Evolutionary conservation across 139 green algal species (phyloP).

Genomic region (Chlorella sp.): DNA sequence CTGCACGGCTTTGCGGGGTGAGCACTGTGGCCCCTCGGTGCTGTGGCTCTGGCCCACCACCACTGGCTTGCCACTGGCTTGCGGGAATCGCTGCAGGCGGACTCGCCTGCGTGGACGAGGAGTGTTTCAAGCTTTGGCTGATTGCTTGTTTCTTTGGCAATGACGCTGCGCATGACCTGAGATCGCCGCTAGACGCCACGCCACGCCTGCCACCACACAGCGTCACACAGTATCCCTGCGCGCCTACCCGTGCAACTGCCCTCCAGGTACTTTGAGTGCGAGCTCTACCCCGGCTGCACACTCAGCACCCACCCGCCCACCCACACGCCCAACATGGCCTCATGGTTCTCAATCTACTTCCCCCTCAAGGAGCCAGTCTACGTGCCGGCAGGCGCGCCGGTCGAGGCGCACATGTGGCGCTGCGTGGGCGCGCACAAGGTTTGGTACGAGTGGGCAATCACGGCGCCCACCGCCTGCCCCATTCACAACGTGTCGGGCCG

Average conservation of each 20-base stretch:
- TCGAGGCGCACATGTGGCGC: constrained; percentile 86
- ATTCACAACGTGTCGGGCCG: constrained; percentile 80
- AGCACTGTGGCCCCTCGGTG: too few species aligned
- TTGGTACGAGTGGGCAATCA: constrained; percentile 90
- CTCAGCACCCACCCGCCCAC: constrained; percentile 86
- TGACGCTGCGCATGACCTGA: too few species aligned
- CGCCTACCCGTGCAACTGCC: too few species aligned
- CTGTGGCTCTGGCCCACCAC: too few species aligned
- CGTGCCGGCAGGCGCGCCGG: constrained; percentile 38
- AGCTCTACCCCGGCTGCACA: constrained; percentile 81
- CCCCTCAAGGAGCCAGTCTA: constrained; percentile 75
- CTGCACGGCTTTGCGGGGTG: constrained; percentile 87
- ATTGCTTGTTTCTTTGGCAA: background rate
- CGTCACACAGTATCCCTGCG: background rate
- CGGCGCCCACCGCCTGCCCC: constrained; percentile 19
- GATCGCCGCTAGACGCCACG: too few species aligned
- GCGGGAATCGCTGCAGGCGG: too few species aligned
- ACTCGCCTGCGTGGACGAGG: too few species aligned
- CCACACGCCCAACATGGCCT: constrained; percentile 86
- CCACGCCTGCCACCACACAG: too few species aligned
- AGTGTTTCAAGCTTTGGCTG: background rate
- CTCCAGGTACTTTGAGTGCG: constrained; percentile 85
- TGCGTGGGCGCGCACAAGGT: constrained; percentile 69
- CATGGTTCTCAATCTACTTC: constrained; percentile 98
- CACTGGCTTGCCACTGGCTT: too few species aligned